A percentile compares a stretch with the other conserved stretches of the same genome.
Conservation (phyloP, 345 rosid genomes). For the Hevea brasiliensis region DNA sequence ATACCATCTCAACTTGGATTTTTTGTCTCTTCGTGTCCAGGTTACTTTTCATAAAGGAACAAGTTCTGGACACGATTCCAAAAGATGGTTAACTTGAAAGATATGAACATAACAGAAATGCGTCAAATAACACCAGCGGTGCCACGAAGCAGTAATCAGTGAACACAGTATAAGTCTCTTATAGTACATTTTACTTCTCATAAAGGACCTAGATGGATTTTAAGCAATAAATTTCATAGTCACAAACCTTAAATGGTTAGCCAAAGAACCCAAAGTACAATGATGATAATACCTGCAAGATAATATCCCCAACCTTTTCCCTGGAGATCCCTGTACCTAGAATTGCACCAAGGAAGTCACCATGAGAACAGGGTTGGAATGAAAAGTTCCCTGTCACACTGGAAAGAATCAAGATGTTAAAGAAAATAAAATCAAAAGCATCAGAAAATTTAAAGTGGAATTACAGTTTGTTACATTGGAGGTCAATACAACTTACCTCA, state of each 20-base stretch:
- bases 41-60: neutral
- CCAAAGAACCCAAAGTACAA: neutral
- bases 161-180: neutral
- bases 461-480: neutral
- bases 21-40: neutral
- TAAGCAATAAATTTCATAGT: neutral
- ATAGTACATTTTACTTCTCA: neutral
- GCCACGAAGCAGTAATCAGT: neutral
- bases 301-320: slow-evolving; percentile 87
- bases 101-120: neutral
- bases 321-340: slow-evolving; percentile 87
- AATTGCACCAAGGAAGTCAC: slow-evolving; percentile 92
- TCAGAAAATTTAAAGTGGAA: neutral
- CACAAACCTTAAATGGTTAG: neutral
- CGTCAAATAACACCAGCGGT: neutral
- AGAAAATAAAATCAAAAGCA: neutral
- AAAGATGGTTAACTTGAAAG: neutral
- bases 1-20: neutral
- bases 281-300: slow-evolving; percentile 64
- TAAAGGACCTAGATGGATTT: neutral
- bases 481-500: slow-evolving; percentile 45
- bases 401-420: slow-evolving; percentile 21
- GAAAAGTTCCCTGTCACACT: slow-evolving; percentile 80
- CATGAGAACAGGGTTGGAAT: slow-evolving; percentile 80
- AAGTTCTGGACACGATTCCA: no score